Percentiles rank a stretch among this genome's conserved stretches.
phyloP scores from a whole-genome alignment of 768 basidiomycete genomes.

The Ramaria sp. region DNA sequence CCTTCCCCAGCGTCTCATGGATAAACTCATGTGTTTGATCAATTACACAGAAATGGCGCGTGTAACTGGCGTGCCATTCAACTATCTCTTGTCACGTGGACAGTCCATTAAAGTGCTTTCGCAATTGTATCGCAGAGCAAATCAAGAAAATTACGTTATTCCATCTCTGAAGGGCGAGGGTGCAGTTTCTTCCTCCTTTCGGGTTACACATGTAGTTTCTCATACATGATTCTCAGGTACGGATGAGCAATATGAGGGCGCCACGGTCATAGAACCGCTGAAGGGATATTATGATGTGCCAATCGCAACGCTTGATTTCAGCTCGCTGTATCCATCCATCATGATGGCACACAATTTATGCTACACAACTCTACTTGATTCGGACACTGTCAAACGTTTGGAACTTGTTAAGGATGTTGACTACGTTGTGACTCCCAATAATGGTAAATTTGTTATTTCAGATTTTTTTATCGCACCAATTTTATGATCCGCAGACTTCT shows the following conservation, averaged over 20 bases:
- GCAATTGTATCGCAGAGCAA: constrained; percentile 88
- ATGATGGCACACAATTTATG: constrained; percentile 99
- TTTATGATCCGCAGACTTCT: constrained; percentile 50
- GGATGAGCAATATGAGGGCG: constrained; percentile 98
- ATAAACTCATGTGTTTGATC: constrained; percentile 98
- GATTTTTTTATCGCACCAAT: not conserved
- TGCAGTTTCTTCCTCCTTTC: constrained; percentile 16
- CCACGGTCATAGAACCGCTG: constrained; percentile 95
- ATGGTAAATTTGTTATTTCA: constrained; percentile 40
- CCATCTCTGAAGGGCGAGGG: constrained; percentile 83
- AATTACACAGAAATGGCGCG: constrained; percentile 99
- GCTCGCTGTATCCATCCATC: constrained; percentile 96
- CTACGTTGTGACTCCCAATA: constrained; percentile 92
- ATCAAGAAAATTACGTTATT: constrained; percentile 82
- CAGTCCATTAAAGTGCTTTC: constrained; percentile 99
- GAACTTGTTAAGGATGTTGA: constrained; percentile 74
- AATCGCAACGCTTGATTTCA: constrained; percentile 97
- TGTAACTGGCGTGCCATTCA: constrained; percentile 99
- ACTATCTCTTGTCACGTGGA: constrained; percentile 84
- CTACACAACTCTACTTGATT: constrained; percentile 92
- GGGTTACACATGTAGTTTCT: not conserved
- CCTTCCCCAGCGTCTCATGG: constrained; percentile 88
- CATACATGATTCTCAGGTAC: constrained; percentile 35
- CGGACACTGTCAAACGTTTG: constrained; percentile 63
- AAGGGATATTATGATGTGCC: constrained; percentile 95